Evolutionary conservation across 306 rosid genomes (phyloP), one percentile per base, ranked within the genome.

Genomic region (Delonix regia): DNA sequence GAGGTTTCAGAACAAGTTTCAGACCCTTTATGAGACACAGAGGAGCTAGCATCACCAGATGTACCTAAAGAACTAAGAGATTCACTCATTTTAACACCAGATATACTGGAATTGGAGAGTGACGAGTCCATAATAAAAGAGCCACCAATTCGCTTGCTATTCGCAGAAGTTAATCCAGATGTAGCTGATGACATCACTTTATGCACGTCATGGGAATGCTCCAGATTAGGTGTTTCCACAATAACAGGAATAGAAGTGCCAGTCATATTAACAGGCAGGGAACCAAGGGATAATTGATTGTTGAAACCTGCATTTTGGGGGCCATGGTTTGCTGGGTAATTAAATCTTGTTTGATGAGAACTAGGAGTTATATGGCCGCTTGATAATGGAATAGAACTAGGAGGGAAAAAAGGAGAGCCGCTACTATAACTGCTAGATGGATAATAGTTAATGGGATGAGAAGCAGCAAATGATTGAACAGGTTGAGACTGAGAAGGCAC

Each of bases 401-500:
- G 78, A 73, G 82, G 55, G 53, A 73, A 90, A 72, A 51, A 89
- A 19, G 83, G 28, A 45, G 92, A 41, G 77, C 70, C 55, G 57
- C 86, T 2, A 81, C 73, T 83, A 60, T 79, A 93, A 42, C 93
- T 65, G 81, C 57, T 80, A 48, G 91, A 5, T 25, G 84, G 52
- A 72, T 84, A 90, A 67, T 76, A 92, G 76, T 71, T 80, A 9
- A 81, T 39, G 44, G 89, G 48, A 85, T 82, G 97, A 75, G 91
- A 45, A 39, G 80, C 72, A 12, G 83, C 70, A 86, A 53, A 88
- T 12, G 89, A 59, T 68, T 82, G 86, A 62, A 87, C 81, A 21
- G 94, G 80, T 75, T 85, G 99, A 42, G 98, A 80, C 52, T 89
- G 99, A 51, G 93, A 82, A 57, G 94, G 76, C 75, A 81, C 73